A percentile compares a stretch with the other conserved stretches of the same genome.
Conservation (phyloP, 345 rosid species). For the Eucalyptus coolabah region DNA sequence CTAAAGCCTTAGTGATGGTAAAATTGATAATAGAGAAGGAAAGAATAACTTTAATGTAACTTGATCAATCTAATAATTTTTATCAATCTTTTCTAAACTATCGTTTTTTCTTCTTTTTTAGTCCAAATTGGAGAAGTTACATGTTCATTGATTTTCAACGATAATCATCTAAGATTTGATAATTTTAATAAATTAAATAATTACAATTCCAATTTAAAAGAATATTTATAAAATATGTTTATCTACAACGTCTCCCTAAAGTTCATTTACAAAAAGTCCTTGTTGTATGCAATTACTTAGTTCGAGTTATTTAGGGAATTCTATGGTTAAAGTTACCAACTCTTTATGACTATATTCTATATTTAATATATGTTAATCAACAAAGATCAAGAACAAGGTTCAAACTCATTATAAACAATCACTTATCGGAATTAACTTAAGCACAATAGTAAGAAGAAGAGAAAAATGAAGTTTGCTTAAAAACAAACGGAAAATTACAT, state of each 20-base stretch:
- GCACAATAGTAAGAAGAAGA: neutral
- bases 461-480: neutral
- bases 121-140: neutral
- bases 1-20: neutral
- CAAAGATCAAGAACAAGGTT: neutral
- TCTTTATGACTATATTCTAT: neutral
- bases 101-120: neutral
- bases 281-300: neutral
- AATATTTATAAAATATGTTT: neutral
- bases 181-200: too few species aligned
- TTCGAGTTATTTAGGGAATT: neutral
- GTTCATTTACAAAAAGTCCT: neutral
- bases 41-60: neutral
- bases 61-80: neutral
- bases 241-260: neutral
- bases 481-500: too few species aligned
- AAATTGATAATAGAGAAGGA: neutral
- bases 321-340: neutral
- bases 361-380: neutral
- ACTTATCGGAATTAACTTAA: too few species aligned
- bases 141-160: neutral
- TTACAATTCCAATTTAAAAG: too few species aligned
- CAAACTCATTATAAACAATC: neutral
- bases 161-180: neutral
- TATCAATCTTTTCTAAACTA: neutral